Percentiles rank a stretch among this genome's conserved stretches.
phyloP scores from a whole-genome alignment of 2,329 filamentous ascomycete genomes.

The Grosmannia clavigera region DNA sequence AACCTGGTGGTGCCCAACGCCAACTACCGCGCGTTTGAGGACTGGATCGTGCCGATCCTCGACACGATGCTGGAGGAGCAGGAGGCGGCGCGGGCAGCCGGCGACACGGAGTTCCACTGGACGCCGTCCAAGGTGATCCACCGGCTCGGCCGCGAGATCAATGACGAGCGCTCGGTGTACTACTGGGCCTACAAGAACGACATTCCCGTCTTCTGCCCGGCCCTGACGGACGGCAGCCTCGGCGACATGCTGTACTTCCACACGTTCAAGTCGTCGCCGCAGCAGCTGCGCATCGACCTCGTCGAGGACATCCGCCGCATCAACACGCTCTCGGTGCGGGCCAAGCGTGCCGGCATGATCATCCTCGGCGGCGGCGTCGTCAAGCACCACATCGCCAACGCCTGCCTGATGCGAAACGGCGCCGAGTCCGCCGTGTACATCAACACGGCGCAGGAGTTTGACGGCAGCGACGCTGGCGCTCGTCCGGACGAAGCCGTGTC shows the following conservation, averaged over 20 bases:
- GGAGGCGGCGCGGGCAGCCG: slow-evolving; percentile 42
- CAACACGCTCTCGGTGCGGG: slow-evolving; percentile 81
- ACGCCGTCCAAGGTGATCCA: slow-evolving; percentile 88
- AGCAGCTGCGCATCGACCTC: slow-evolving; percentile 75
- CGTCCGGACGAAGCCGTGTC: slow-evolving; percentile 93
- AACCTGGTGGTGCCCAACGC: slow-evolving; percentile 92
- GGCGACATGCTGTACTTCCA: slow-evolving; percentile 99
- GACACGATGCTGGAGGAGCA: slow-evolving; percentile 90
- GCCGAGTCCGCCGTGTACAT: slow-evolving; percentile 96
- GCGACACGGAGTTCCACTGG: slow-evolving; percentile 66
- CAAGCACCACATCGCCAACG: slow-evolving; percentile 98
- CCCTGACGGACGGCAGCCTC: slow-evolving; percentile 84
- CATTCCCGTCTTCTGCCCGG: slow-evolving; percentile 94
- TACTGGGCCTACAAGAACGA: slow-evolving; percentile 98
- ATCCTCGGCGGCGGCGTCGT: slow-evolving; percentile 89
- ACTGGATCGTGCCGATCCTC: slow-evolving; percentile 94
- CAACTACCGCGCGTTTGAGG: slow-evolving; percentile 96
- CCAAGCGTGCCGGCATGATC: slow-evolving; percentile 86
- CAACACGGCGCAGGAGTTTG: slow-evolving; percentile 95
- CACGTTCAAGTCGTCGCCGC: slow-evolving; percentile 78
- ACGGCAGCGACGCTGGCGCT: slow-evolving; percentile 91
- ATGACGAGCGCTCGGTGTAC: slow-evolving; percentile 80
- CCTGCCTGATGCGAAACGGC: slow-evolving; percentile 93
- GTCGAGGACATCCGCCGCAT: slow-evolving; percentile 87
- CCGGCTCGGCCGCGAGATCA: slow-evolving; percentile 84